Base-by-base conservation (phyloP, 1,139 yeast genomes). In the Candida labiduridarum region DNA sequence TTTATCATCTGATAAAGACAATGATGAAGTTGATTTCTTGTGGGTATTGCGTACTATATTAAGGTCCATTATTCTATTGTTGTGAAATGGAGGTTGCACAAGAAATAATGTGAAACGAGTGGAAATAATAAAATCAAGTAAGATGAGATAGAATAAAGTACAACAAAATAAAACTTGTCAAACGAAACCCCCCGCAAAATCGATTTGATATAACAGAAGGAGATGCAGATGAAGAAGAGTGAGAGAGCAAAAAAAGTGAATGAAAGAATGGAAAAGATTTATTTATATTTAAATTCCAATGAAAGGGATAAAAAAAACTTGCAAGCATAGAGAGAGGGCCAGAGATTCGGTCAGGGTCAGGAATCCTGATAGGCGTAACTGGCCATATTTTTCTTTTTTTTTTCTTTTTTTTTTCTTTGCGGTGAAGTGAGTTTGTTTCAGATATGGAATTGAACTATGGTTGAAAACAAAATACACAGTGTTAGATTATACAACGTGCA, bases 381-480 rank as follows among this genome's bases (percentile, higher is more conserved):
- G 15, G 38, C 38, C n/a, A 34, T n/a, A 34, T 34, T 14, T 34
- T 14, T 38, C 7, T n/a, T 38, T 38, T 12, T 22, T 22, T 12
- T 38, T 19, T 34, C 36, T 34, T 38, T 38, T 22, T 38, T 22
- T 22, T 38, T 15, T 14, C 18, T 38, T 10, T 22, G 27, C 6
- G 14, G 29, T 38, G 41, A 38, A 38, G 10, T 29, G 22, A 38
- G 14, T 38, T 38, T 38, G 41, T 38, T 38, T 38, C 41, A 38
- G 41, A 22, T 19, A 6, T 38, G 41, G 41, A 38, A 38, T 38
- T 38, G 30, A 14, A 3, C 19, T 4, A 14, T 3, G 11, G 29
- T 25, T 30, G 14, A 30, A 30, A 30, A 30, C 34, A 30, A 30
- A 11, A 30, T 8, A 25, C 29, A 25, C 10, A 25, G 29, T 25